These are phyloP conservation scores for Eucalyptus sideroxylon DNA, from an alignment of 345 rosid genomes.

Conservation along the genomic window DNA sequence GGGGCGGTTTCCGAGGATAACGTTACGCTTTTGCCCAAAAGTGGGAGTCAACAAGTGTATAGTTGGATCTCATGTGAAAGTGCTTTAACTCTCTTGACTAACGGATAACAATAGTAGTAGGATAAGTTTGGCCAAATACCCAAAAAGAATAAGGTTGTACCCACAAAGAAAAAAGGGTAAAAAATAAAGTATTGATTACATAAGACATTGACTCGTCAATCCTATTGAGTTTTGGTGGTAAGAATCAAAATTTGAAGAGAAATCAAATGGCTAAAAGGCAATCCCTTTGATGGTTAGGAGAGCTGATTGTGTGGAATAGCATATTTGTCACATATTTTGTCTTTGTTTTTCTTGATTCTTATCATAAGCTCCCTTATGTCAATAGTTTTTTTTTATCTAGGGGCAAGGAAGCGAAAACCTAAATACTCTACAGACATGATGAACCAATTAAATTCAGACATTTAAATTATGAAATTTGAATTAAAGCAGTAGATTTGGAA, in stretches of 20 bases:
- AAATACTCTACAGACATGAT: background rate
- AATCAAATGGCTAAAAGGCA: too few species aligned
- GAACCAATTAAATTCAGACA: too few species aligned
- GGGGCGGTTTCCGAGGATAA: background rate
- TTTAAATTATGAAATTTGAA: too few species aligned
- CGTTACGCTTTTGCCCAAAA: background rate
- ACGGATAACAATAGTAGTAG: background rate
- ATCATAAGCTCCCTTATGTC: background rate
- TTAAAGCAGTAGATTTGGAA: rapidly evolving
- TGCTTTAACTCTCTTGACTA: background rate
- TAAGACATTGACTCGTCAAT: background rate
- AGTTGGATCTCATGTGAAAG: background rate
- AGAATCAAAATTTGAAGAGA: too few species aligned
- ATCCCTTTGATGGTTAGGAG: too few species aligned
- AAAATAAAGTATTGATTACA: too few species aligned
- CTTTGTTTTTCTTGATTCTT: rapidly evolving
- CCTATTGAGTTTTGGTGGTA: background rate
- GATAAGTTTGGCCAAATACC: background rate
- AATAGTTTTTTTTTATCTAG: too few species aligned
- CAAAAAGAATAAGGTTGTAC: background rate
- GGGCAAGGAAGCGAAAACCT: background rate
- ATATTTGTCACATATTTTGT: too few species aligned
- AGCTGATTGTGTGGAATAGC: rapidly evolving
- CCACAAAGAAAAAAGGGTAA: background rate
- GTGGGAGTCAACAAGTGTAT: background rate